Conservation (phyloP, 2,329 filamentous ascomycete genomes). For the Daldinia sp. region DNA sequence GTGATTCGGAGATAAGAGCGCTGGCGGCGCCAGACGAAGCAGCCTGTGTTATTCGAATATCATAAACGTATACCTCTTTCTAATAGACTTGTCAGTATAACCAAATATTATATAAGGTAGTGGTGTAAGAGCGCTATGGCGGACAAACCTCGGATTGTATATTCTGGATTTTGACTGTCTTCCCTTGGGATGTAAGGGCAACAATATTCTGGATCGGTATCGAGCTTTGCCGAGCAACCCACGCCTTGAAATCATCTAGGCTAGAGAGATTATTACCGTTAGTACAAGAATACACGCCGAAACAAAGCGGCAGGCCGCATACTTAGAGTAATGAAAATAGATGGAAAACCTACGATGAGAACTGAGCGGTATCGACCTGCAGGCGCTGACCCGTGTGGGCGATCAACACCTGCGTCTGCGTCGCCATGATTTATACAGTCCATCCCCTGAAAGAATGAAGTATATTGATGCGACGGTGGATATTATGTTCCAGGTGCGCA, state of each 20-base stretch:
- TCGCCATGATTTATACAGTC: constrained; percentile 63
- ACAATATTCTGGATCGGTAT: constrained; percentile 86
- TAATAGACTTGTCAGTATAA: constrained; percentile 52
- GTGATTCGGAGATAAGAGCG: constrained; percentile 61
- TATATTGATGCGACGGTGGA: constrained; percentile 20
- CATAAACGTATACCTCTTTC: constrained; percentile 93
- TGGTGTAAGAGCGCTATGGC: not conserved
- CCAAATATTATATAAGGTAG: constrained; percentile 21
- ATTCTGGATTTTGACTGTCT: constrained; percentile 83
- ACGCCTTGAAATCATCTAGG: constrained; percentile 85
- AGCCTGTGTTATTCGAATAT: constrained; percentile 78
- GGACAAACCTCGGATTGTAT: constrained; percentile 79
- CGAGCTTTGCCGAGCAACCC: constrained; percentile 79
- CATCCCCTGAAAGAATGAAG: constrained; percentile 47
- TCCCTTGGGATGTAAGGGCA: constrained; percentile 85
- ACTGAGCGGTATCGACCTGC: constrained; percentile 79
- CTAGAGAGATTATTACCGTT: constrained; percentile 58
- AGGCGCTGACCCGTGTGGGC: constrained; percentile 93
- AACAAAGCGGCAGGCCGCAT: constrained; percentile 16
- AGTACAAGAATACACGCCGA: constrained; percentile 17
- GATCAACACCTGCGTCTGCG: constrained; percentile 91
- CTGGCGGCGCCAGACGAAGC: constrained; percentile 60
- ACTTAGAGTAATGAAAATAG: constrained; percentile 16
- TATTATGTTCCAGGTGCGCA: constrained; percentile 17
- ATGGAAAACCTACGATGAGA: constrained; percentile 73